Evolutionary conservation across 2,329 filamentous ascomycete genomes (phyloP).

Genomic region (Ceratocystis huliohia): DNA sequence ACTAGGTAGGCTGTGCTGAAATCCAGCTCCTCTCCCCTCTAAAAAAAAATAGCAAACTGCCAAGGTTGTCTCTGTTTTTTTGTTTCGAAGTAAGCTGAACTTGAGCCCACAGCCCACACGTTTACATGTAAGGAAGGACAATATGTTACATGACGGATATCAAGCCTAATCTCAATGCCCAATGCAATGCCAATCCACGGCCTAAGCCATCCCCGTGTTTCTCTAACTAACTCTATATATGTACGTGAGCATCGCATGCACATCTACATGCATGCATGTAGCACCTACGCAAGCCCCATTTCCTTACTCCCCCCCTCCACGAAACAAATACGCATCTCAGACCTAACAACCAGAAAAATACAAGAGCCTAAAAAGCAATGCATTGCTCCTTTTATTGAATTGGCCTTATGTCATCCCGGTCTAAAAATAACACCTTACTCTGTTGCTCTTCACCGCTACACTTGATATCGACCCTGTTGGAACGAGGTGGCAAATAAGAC

Average conservation of each 20-base stretch:
- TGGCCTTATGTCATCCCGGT: neutral
- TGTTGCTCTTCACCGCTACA: neutral
- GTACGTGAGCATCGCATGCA: neutral
- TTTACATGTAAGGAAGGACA: too few relatives aligned
- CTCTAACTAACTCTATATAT: neutral
- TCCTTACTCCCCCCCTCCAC: neutral
- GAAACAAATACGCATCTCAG: too few relatives aligned
- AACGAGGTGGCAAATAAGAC: neutral
- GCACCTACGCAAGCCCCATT: neutral
- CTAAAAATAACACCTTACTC: neutral
- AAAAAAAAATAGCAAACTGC: too few relatives aligned
- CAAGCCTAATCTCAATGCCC: neutral
- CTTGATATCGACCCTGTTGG: neutral
- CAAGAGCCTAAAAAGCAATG: too few relatives aligned
- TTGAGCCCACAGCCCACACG: too few relatives aligned
- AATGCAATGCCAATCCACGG: neutral
- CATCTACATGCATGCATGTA: neutral
- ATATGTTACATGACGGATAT: too few relatives aligned
- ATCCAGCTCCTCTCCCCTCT: too few relatives aligned
- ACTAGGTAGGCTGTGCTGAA: too few relatives aligned
- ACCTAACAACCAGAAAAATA: too few relatives aligned
- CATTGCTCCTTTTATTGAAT: too few relatives aligned
- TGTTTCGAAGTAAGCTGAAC: too few relatives aligned
- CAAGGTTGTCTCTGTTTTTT: too few relatives aligned
- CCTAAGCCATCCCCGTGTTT: neutral